These are phyloP conservation scores for Aurinia saxatilis DNA, from an alignment of 345 rosid genomes.

Conservation along the genomic window DNA sequence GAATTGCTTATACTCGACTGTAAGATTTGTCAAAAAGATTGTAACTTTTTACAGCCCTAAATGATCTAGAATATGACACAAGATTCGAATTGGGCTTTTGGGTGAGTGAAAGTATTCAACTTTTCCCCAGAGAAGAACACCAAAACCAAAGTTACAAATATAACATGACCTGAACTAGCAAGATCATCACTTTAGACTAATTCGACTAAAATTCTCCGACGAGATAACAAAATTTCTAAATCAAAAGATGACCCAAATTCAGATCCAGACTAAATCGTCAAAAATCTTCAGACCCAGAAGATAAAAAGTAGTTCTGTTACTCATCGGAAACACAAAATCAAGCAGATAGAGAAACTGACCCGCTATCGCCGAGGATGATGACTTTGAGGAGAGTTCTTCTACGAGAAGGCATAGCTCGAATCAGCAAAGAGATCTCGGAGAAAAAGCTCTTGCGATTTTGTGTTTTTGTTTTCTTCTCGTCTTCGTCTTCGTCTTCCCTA, in stretches of 20 bases:
- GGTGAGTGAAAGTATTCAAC: neutral
- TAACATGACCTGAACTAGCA: neutral
- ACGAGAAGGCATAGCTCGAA: conserved; percentile 66
- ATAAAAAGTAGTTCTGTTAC: too few species aligned
- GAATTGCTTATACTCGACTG: neutral
- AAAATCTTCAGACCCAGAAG: neutral
- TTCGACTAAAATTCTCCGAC: neutral
- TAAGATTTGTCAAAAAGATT: neutral
- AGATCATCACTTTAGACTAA: neutral
- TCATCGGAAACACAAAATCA: conserved; percentile 3
- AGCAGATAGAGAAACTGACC: conserved; percentile 36
- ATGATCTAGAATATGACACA: neutral
- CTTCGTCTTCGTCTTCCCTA: too few species aligned
- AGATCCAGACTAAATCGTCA: neutral
- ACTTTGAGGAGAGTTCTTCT: conserved; percentile 88
- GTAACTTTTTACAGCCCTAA: neutral
- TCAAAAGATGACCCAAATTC: neutral
- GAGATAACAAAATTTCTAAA: neutral
- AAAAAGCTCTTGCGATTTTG: neutral
- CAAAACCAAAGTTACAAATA: neutral
- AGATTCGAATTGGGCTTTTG: neutral
- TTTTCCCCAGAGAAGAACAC: neutral
- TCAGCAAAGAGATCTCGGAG: neutral
- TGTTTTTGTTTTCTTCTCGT: neutral
- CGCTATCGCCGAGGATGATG: conserved; percentile 98